These are phyloP conservation scores for Trichosporon asahii DNA, from an alignment of 1,284 basidiomycete species.

Conservation along the genomic window DNA sequence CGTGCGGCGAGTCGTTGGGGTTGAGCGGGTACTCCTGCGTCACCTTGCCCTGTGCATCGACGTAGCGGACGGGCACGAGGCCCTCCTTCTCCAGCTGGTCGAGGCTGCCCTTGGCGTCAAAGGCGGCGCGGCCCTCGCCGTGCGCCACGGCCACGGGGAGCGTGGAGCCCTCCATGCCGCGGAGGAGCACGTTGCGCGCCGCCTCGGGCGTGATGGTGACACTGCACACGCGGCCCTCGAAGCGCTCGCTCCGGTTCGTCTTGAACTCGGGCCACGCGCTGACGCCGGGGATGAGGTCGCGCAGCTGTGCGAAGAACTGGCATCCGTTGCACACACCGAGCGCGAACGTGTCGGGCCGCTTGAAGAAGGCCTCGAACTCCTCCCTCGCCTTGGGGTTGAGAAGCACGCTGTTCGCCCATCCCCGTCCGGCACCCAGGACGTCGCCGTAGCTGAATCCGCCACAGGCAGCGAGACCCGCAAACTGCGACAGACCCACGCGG, in stretches of 20 bases:
- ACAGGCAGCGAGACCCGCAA: constrained; percentile 88
- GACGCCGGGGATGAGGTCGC: constrained; percentile 82
- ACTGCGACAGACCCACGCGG: constrained; percentile 61
- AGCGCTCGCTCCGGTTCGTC: constrained; percentile 80
- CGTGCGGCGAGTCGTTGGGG: constrained; percentile 86
- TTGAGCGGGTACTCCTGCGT: constrained; percentile 85
- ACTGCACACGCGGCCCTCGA: constrained; percentile 80
- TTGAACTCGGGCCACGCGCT: constrained; percentile 87
- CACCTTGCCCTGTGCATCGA: constrained; percentile 64
- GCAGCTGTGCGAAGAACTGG: constrained; percentile 88
- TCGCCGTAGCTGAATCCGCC: constrained; percentile 99
- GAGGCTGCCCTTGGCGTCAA: constrained; percentile 55
- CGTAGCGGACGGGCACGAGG: constrained; percentile 69
- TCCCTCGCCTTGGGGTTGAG: constrained; percentile 69
- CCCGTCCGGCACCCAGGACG: constrained; percentile 93
- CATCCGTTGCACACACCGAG: constrained; percentile 98
- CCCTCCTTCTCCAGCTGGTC: constrained; percentile 56
- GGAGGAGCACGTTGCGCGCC: constrained; percentile 73
- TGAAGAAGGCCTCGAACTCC: constrained; percentile 80
- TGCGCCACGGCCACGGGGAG: constrained; percentile 93
- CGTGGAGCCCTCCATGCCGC: constrained; percentile 78
- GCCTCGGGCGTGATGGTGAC: constrained; percentile 66
- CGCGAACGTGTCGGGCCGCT: constrained; percentile 74
- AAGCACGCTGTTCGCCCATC: constrained; percentile 93
- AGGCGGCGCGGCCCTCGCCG: constrained; percentile 85